These are phyloP conservation scores for Polysphondylium violaceum DNA, from an alignment of 78 protist genomes.

Conservation along the genomic window DNA sequence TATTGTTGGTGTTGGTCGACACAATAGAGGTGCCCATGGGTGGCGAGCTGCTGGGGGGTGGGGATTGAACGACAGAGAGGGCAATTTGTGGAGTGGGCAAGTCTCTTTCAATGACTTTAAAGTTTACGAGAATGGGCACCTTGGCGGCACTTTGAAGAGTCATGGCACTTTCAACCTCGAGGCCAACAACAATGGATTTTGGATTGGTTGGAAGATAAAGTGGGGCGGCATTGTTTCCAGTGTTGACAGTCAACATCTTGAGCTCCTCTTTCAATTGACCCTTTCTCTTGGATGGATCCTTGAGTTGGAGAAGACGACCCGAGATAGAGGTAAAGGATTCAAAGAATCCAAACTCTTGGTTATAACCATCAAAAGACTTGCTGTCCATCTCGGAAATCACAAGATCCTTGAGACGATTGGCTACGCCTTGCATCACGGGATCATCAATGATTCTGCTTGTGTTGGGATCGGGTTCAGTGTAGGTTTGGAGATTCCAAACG, in stretches of 20 bases:
- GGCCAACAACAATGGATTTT: slow-evolving; percentile 38
- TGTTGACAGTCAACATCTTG: background rate
- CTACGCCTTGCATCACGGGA: slow-evolving; percentile 26
- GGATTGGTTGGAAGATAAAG: slow-evolving; percentile 92
- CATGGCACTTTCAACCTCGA: slow-evolving; percentile 58
- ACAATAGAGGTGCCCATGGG: slow-evolving; percentile 13
- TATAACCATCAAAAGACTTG: slow-evolving; percentile 25
- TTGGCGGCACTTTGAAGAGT: slow-evolving; percentile 87
- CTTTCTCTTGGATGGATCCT: slow-evolving; percentile 71
- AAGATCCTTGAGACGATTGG: slow-evolving; percentile 47
- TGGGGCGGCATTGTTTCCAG: background rate
- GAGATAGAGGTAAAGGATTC: slow-evolving; percentile 84
- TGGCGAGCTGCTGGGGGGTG: slow-evolving; percentile 64
- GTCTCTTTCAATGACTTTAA: slow-evolving; percentile 14
- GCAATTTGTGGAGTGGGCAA: slow-evolving; percentile 22
- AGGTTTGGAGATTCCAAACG: slow-evolving; percentile 90
- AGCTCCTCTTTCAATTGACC: slow-evolving; percentile 58
- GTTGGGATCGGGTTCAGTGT: slow-evolving; percentile 71
- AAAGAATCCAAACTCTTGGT: slow-evolving; percentile 91
- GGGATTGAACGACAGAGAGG: slow-evolving; percentile 31
- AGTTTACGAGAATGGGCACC: slow-evolving; percentile 86
- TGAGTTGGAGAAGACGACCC: slow-evolving; percentile 82
- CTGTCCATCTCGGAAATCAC: slow-evolving; percentile 47
- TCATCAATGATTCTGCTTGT: slow-evolving; percentile 59
- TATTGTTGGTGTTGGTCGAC: background rate